Percentiles rank a stretch among this genome's conserved stretches.
Conservation (phyloP, 1,284 basidiomycete genomes). For the Fomes fomentarius region DNA sequence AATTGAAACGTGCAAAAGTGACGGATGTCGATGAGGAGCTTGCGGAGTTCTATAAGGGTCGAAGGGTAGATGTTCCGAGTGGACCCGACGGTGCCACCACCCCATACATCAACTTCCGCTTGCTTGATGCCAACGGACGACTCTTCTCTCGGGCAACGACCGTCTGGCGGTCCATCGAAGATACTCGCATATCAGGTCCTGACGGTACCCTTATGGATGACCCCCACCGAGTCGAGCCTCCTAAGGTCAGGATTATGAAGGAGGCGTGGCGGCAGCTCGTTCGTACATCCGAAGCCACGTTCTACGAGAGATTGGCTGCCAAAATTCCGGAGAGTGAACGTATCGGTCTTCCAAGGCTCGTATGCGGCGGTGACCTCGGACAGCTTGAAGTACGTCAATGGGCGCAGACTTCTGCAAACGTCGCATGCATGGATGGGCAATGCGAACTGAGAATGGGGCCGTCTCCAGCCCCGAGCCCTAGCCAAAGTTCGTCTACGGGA, state of each 20-base stretch:
- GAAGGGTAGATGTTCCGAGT: conserved; percentile 3
- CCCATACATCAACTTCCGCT: conserved; percentile 2
- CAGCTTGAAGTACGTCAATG: conserved; percentile 1
- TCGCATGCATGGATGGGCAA: too few species aligned
- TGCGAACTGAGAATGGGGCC: too few species aligned
- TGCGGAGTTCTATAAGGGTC: background rate
- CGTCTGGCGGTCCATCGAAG: too few species aligned
- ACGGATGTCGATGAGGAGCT: background rate
- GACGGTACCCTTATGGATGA: too few species aligned
- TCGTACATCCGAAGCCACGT: background rate
- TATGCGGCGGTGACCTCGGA: conserved; percentile 9
- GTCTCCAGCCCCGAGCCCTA: too few species aligned
- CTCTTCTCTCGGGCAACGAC: too few species aligned
- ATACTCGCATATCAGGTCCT: too few species aligned
- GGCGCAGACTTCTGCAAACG: background rate
- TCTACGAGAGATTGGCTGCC: conserved; percentile 8
- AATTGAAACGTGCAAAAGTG: background rate
- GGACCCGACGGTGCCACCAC: background rate
- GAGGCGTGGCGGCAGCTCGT: conserved; percentile 9
- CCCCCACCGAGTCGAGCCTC: too few species aligned
- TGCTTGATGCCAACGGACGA: conserved; percentile 11
- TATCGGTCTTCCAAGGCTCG: conserved; percentile 1
- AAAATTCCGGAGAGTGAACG: background rate
- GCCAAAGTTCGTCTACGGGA: too few species aligned
- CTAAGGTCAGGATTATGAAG: conserved; percentile 9